Evolutionary conservation across 257 asterid species (phyloP).

Genomic region (Mitragyna speciosa): DNA sequence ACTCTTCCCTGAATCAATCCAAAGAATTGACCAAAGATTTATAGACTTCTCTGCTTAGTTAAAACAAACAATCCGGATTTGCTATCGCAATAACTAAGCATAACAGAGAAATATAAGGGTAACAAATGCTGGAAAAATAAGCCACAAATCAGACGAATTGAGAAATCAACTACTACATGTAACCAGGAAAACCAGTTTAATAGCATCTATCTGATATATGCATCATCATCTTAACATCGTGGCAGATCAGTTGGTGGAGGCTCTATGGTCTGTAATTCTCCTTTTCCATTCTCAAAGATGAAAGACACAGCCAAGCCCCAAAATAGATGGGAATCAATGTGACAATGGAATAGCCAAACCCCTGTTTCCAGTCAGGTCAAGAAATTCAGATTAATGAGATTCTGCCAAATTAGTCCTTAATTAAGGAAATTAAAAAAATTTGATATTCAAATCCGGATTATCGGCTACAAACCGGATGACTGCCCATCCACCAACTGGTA

Average conservation of each 20-base stretch:
- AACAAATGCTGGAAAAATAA: neutral
- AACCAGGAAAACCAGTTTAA: no score
- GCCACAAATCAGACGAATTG: neutral
- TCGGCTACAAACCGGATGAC: slow-evolving; percentile 39
- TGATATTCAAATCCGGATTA: slow-evolving; percentile 32
- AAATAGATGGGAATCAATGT: slow-evolving; percentile 31
- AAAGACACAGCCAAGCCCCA: slow-evolving; percentile 38
- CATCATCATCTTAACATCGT: slow-evolving; percentile 14
- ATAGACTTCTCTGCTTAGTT: neutral
- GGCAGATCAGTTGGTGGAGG: slow-evolving; percentile 41
- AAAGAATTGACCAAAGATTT: neutral
- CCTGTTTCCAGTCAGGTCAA: slow-evolving; percentile 15
- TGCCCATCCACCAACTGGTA: slow-evolving; percentile 41
- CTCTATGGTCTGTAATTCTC: slow-evolving; percentile 29
- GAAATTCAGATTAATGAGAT: no score
- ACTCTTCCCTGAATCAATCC: neutral
- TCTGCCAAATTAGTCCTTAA: no score
- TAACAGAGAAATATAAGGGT: neutral
- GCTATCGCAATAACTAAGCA: neutral
- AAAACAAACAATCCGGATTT: neutral
- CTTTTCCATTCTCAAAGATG: slow-evolving; percentile 34
- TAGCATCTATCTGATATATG: neutral
- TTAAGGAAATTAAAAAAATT: no score
- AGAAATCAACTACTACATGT: no score
- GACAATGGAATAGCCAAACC: slow-evolving; percentile 42